Conservation (phyloP, 768 basidiomycete genomes). For the Leccinum arenicola region DNA sequence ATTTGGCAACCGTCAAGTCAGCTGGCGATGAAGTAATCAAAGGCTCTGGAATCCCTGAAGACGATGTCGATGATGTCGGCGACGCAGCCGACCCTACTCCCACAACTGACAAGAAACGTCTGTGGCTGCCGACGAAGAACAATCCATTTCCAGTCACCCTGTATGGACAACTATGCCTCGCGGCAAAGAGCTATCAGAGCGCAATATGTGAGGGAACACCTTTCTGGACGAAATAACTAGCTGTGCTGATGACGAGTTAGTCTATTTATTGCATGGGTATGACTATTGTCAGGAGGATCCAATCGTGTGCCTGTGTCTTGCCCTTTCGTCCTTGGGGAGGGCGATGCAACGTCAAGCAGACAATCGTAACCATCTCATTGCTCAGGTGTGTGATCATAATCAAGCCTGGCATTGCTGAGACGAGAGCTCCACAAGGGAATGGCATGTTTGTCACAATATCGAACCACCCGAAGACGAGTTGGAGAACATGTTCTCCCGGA, state of each 20-base stretch:
- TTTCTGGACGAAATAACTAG: not conserved
- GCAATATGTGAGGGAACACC: constrained; percentile 69
- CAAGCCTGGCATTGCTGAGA: not conserved
- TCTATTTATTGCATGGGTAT: constrained; percentile 86
- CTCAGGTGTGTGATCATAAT: constrained; percentile 46
- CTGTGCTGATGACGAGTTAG: constrained; percentile 37
- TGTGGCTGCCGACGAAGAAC: constrained; percentile 59
- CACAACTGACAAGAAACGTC: constrained; percentile 21
- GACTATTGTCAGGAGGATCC: constrained; percentile 84
- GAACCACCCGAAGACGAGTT: constrained; percentile 51
- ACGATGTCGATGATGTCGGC: constrained; percentile 34
- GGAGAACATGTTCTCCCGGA: constrained; percentile 52
- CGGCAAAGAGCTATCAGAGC: constrained; percentile 84
- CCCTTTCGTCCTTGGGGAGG: constrained; percentile 81
- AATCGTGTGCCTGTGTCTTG: constrained; percentile 77
- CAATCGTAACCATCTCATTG: constrained; percentile 85
- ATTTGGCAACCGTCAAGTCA: constrained; percentile 33
- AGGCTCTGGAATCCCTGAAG: constrained; percentile 23
- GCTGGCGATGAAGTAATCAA: constrained; percentile 20
- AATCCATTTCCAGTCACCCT: constrained; percentile 69
- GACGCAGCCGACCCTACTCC: constrained; percentile 14
- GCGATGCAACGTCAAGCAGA: constrained; percentile 93
- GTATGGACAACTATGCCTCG: constrained; percentile 84
- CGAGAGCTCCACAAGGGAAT: constrained; percentile 53
- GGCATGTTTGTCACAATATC: constrained; percentile 82